phyloP scores from a whole-genome alignment of 768 basidiomycete genomes.

The Thelephora ganbajun region DNA sequence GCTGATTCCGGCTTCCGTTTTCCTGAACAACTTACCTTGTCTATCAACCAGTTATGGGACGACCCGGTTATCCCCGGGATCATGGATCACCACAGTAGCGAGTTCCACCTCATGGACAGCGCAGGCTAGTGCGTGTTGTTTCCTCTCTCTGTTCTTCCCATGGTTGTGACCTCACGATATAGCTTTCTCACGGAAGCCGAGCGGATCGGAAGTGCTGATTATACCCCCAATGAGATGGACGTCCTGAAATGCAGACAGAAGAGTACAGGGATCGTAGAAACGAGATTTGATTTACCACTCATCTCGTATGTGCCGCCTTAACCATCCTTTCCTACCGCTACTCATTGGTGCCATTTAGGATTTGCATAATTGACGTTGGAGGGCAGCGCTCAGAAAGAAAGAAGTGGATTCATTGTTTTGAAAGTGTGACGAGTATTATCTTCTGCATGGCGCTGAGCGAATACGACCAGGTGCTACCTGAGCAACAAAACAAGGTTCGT shows the following conservation, averaged over 20 bases:
- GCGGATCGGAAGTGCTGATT: too few species aligned
- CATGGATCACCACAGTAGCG: too few species aligned
- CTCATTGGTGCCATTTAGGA: too few species aligned
- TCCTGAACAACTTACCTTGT: slow-evolving; percentile 64
- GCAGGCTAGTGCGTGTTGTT: slow-evolving; percentile 75
- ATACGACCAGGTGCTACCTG: slow-evolving; percentile 96
- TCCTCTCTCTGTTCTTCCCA: slow-evolving; percentile 68
- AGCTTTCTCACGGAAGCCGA: too few species aligned
- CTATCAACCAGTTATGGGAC: slow-evolving; percentile 79
- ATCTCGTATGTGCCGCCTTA: too few species aligned
- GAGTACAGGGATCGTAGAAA: slow-evolving; percentile 97
- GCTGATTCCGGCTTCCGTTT: slow-evolving; percentile 73
- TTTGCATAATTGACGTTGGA: slow-evolving; percentile 88
- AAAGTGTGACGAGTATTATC: too few species aligned
- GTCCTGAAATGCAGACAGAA: too few species aligned
- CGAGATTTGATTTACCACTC: slow-evolving; percentile 89
- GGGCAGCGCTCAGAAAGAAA: slow-evolving; percentile 83
- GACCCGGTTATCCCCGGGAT: slow-evolving; percentile 97
- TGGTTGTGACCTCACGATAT: slow-evolving; percentile 91
- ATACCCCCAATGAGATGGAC: too few species aligned
- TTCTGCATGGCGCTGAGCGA: slow-evolving; percentile 90
- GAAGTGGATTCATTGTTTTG: slow-evolving; percentile 95
- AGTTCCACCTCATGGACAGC: slow-evolving; percentile 95
- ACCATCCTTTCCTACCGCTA: too few species aligned
- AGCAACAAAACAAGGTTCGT: too few species aligned